Base-by-base conservation (phyloP, 345 rosid species). In the Aquilaria yunnanensis region DNA sequence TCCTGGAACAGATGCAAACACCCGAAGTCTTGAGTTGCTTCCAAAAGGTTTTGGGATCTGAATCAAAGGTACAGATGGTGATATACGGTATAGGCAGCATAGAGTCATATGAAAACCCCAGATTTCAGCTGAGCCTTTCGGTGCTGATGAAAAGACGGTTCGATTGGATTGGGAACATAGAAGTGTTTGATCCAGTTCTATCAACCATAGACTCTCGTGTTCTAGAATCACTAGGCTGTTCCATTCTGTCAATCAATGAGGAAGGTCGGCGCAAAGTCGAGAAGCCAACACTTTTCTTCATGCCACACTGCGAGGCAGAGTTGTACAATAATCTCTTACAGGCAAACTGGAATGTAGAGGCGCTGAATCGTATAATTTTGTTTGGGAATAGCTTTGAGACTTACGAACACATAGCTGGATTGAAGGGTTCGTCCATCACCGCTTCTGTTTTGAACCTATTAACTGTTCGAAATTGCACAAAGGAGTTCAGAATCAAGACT, bases 241-340 rank as follows among this genome's bases (percentile, higher is more conserved):
- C 75, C 0, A 88, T 88, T 66, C 70, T 90, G 14, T 81, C 85
- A 4, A 56, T 85, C 41, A 94, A 94, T 12, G 96, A 94, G 78
- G 86, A 85, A 50, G 97, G 85, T 50, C 83, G 88, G 11, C 79
- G 93, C 23, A 69, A 73, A 58, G 96, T 80, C 57, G 48, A 43
- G 54, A 86, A 75, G 68, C 93, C 97, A 57, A 83, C 83, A 0
- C 79, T 90, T 49, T 90, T 94, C 76, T 90, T 76, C 72, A 90
- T 90, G 99, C 95, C 95, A 12, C 97, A 90, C 61, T 94, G 97
- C 41, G 97, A 90, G 50, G 96, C 88, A 12, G 86, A 61, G 77
- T 62, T 94, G 29, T 94, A 86, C 47, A 66, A 72, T 79, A 86
- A 90, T 72, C 88, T 94, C 12, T 60, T 88, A 65, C 80, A 81